Evolutionary conservation across 2,329 filamentous ascomycete species (phyloP), one percentile per base, ranked within the genome.

Genomic region (Aspergillus caelatus): DNA sequence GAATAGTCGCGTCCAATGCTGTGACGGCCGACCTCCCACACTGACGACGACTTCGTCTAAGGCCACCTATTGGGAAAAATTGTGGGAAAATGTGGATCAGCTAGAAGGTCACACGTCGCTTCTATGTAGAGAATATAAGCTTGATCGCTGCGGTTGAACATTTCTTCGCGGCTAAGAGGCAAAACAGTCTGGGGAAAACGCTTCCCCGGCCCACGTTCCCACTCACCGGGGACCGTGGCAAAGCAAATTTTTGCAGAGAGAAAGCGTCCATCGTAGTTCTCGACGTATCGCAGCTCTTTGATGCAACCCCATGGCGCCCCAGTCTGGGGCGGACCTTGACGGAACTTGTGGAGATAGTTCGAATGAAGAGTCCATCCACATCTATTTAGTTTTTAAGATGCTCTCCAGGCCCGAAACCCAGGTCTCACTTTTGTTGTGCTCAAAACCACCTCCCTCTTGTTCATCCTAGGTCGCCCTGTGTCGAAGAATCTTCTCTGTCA

Each of bases 271-370:
- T 57, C 48, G 41, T 7, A 59, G 28, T 43, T 23, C 28, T 66
- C 61, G 48, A 65, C 62, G 63, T 66, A 63, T 69, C 60, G 56
- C 59, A 68, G 65, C 61, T 58, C 67, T 60, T 64, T 55, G 39
- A 62, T 64, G 64, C 62, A 60, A 71, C 68, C 70, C 68, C 70
- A 71, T 70, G 67, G 62, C 73, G 71, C 70, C 71, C 71, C 72
- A 65, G 68, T 66, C 69, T 66, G 68, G 69, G 68, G 67, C 61
- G 66, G 52, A 65, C 67, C 65, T 65, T 68, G 65, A 70, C 64
- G 50, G 64, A 62, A 50, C 45, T 65, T 74, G 71, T 73, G 72
- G 73, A 66, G 73, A 70, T 65, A 53, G 65, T 60, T 68, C 62
- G 64, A 64, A 65, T 63, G 63, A 64, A 69, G 65, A 61, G 59